Evolutionary conservation across 164 flowering plant species (phyloP), one percentile per base, ranked within the genome.

Genomic region (Sextonia rubra): DNA sequence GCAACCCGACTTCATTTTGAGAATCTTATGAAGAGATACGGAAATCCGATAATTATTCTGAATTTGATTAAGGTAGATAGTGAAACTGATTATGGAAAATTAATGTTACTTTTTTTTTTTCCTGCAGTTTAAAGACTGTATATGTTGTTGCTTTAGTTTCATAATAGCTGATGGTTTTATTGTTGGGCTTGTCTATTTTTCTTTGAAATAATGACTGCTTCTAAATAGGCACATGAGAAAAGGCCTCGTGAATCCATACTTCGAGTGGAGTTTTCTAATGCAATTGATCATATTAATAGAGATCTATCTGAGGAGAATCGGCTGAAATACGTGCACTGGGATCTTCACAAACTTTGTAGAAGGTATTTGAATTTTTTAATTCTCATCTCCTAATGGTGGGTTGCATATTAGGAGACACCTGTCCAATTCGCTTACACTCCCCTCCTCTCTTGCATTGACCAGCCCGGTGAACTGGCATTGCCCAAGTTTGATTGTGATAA

Each of bases 171-270:
- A 37, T 37, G 25, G 12, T 22, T 71, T 56, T 20, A 17, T 52
- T 20, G 20, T 20, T 37, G 44, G 44, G 44, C 60, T 23, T 58
- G n/a, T 52, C 52, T 69, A 22, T 71, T 48, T 18, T 64, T 14
- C 30, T 64, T 64, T 27, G 44, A 12, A 17, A 27, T 29, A 5
- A 12, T 27, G 67, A 47, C 20, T 64, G 37, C 17, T 64, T 64
- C 18, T 64, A 17, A 64, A 64, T 83, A 96, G 99, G 86, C 89
- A 23, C 80, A 77, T 71, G 99, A 96, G 85, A 90, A 84, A 84
- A 92, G 81, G 83, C 99, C 97, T 32, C 84, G 99, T 29, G 99
- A 96, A 79, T 88, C 94, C 9, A 87, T 93, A 76, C 93, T 96
- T 8, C 96, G 95, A 74, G 87, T 87, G n/a, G 99, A 92, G 76